Base-by-base conservation (phyloP, 2,329 filamentous ascomycete genomes). In the Gaeumannomyces sp. region DNA sequence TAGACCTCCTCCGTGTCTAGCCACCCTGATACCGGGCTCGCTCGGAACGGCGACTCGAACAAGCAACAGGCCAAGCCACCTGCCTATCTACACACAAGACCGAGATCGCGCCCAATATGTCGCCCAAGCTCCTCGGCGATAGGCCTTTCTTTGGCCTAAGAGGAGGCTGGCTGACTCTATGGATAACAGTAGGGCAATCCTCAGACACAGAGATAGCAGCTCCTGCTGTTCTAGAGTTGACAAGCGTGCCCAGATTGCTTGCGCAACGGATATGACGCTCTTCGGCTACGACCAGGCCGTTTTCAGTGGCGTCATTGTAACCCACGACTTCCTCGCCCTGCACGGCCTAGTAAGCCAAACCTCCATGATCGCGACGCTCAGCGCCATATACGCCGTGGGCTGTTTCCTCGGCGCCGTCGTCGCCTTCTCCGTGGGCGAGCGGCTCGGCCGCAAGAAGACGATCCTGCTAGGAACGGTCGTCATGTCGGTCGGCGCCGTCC, bases 331-430 rank as follows among this genome's bases (percentile, higher is more conserved):
- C 62, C 67, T 73, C 22, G 45, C 53, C 28, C 62, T 64, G 16
- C 53, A 57, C 14, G 56, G 56, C 22, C 45, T 67, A 66, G 28
- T 64, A 59, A 14, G 64, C 64, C 13, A 61, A 64, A 27, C 62
- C 59, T 35, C 69, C 61, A 60, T 68, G 67, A 58, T 58, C n/a
- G 56, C 56, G 56, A 58, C 56, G 6, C 56, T 58, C 11, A 58
- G 56, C 27, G 56, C 56, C 56, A 66, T 67, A 19, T 86, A 86
- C 71, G 82, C 86, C 67, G 77, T 87, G 38, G 84, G 84, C 11
- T 87, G 84, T 70, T 86, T 87, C 71, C 73, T 86, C 59, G 85
- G 85, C 22, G 73, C 75, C 33, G 66, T 77, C 14, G 68, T 70
- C 14, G 72, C 72, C n/a, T 70, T 75, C 33, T 69, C 70, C 60